Evolutionary conservation across 176 grass and related monocot species (phyloP), one percentile per base, ranked within the genome.

Genomic region (Stipa capillata): DNA sequence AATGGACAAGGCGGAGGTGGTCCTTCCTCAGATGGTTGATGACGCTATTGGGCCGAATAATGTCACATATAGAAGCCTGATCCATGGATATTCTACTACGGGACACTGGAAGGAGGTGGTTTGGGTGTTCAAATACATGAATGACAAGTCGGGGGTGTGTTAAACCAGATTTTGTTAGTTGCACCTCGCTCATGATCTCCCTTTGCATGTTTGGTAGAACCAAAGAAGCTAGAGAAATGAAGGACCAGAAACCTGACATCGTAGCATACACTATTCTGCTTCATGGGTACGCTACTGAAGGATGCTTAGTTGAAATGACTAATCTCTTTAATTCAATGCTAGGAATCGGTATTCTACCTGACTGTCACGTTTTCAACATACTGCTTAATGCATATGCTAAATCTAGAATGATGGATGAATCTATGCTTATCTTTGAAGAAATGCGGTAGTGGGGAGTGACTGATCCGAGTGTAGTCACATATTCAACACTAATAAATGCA

Each of bases 401-500:
- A 13, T 0, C 1, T 25, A 10, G 13, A 56, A 56, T 27, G 53
- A 9, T 56, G 1, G 23, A 56, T 13, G 23, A 56, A 10, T n/a
- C 53, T 25, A 13, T 56, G 23, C 23, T 2, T 56, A 27, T 27
- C 4, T 25, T 56, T 56, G 5, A 25, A 3, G 25, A 56, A 24
- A 85, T 79, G 53, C 0, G 15, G 34, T 33, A 65, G 29, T 33
- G 65, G 13, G 76, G 74, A 24, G 17, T 85, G n/a, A 32, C 25
- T 29, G 4, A 54, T 63, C n/a, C n/a, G n/a, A n/a, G n/a, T n/a
- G 9, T 55, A 32, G 50, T 79, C 62, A 62, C 2, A 48, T 79
- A 79, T 18, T 55, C 10, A 51, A 79, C 40, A 15, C 9, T 85
- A 57, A 65, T 85, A 52, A 16, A 72, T 65, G 45, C 4, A 53